Evolutionary conservation across 768 basidiomycete species (phyloP).

Genomic region (Zangia roseola): DNA sequence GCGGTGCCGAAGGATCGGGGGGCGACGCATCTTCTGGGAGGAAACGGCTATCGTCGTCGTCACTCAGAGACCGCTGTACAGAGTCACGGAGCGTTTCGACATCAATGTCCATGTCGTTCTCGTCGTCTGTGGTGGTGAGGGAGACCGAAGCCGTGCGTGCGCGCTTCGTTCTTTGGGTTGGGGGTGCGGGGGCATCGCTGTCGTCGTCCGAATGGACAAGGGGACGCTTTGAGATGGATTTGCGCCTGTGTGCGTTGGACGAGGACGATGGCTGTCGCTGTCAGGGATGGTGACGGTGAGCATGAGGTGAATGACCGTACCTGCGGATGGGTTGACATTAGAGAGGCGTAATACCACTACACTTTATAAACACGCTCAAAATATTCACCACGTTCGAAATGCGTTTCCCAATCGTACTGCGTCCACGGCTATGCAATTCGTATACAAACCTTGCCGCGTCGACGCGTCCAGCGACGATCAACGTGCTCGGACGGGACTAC

Average conservation of each 20-base stretch:
- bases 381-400: slow-evolving; percentile 5
- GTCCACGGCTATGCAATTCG: slow-evolving; percentile 9
- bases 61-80: slow-evolving; percentile 8
- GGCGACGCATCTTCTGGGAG: slow-evolving; percentile 7
- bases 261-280: slow-evolving; percentile 19
- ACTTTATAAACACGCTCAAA: slow-evolving; percentile 24
- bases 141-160: slow-evolving; percentile 23
- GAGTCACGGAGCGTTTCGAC: slow-evolving; percentile 35
- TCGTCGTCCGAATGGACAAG: slow-evolving; percentile 39
- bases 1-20: not conserved
- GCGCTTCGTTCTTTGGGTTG: slow-evolving; percentile 34
- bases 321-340: slow-evolving; percentile 15
- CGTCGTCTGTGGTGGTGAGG: slow-evolving; percentile 42
- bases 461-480: slow-evolving; percentile 29
- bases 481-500: slow-evolving; percentile 66
- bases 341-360: too few relatives aligned
- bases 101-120: slow-evolving; percentile 40
- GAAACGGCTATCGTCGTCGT: slow-evolving; percentile 22
- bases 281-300: slow-evolving; percentile 6
- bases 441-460: slow-evolving; percentile 11
- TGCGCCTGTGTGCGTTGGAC: slow-evolving; percentile 13
- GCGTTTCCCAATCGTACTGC: slow-evolving; percentile 10
- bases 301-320: slow-evolving; percentile 11
- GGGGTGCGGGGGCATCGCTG: slow-evolving; percentile 49
- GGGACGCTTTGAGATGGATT: slow-evolving; percentile 22